phyloP scores from a whole-genome alignment of 768 basidiomycete species.

The Amanita phalloides region DNA sequence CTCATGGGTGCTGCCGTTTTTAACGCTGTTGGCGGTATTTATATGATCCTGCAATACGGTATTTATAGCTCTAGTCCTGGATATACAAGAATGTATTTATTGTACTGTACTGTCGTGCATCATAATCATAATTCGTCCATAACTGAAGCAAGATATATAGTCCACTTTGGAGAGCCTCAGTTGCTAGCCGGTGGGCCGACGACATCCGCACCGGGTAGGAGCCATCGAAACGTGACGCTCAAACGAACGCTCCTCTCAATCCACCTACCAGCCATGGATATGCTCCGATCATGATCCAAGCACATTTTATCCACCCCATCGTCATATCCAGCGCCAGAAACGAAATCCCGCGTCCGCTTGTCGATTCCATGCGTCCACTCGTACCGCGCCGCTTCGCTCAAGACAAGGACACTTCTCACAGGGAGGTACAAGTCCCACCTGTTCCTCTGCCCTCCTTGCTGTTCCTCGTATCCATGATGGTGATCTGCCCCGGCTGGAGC shows the following conservation, averaged over 20 bases:
- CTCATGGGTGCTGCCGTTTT: no score
- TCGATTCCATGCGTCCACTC: conserved; percentile 86
- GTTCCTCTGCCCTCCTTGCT: conserved; percentile 10
- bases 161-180: no score
- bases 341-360: conserved; percentile 45
- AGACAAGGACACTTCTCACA: conserved; percentile 62
- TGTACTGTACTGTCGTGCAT: no score
- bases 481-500: no score
- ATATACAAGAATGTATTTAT: no score
- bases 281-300: neutral
- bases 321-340: conserved; percentile 23
- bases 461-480: neutral
- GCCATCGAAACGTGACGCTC: conserved; percentile 83
- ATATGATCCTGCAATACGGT: no score
- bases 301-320: neutral
- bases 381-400: conserved; percentile 77
- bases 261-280: conserved; percentile 18
- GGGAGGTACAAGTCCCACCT: conserved; percentile 59
- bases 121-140: no score
- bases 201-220: conserved; percentile 75
- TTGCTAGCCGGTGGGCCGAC: conserved; percentile 30
- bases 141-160: no score
- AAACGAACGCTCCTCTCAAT: conserved; percentile 48
- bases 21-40: no score
- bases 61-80: no score